Conservation (phyloP, 75 land plant species). For the Cryptomeria japonica region DNA sequence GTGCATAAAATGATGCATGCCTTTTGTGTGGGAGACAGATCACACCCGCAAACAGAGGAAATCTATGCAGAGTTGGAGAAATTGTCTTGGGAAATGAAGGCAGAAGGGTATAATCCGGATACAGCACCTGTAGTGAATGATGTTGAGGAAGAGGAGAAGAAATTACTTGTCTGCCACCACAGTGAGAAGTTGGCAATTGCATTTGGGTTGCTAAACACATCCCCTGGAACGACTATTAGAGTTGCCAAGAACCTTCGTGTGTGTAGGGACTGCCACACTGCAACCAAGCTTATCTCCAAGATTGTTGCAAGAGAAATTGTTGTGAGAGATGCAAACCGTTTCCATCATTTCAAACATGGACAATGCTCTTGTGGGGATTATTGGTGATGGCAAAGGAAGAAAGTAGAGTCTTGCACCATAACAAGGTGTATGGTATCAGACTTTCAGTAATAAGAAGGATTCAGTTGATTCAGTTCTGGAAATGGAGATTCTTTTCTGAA, state of each 20-base stretch:
- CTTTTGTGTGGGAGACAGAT: neutral
- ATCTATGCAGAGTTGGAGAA: neutral
- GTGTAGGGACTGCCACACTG: neutral
- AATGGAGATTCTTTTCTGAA: too few relatives aligned
- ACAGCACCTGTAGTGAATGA: neutral
- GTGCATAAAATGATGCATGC: constrained; percentile 9
- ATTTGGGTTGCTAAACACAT: neutral
- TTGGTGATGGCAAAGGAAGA: neutral
- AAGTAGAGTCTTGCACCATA: neutral
- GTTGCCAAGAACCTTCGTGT: neutral
- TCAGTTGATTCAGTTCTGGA: neutral
- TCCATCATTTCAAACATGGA: neutral
- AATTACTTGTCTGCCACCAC: neutral
- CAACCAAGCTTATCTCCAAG: neutral
- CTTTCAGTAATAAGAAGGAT: neutral
- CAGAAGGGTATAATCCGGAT: neutral
- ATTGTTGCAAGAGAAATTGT: neutral
- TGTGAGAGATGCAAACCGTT: constrained; percentile 6
- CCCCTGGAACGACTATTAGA: neutral
- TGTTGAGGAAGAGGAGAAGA: neutral
- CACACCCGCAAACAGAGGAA: neutral
- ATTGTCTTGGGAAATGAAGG: neutral
- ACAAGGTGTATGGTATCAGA: neutral
- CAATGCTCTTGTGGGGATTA: neutral
- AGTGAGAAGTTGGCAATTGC: constrained; percentile 9